Conservation (phyloP, 352 stramenopile species). For the Salisapilia sapeloensis region DNA sequence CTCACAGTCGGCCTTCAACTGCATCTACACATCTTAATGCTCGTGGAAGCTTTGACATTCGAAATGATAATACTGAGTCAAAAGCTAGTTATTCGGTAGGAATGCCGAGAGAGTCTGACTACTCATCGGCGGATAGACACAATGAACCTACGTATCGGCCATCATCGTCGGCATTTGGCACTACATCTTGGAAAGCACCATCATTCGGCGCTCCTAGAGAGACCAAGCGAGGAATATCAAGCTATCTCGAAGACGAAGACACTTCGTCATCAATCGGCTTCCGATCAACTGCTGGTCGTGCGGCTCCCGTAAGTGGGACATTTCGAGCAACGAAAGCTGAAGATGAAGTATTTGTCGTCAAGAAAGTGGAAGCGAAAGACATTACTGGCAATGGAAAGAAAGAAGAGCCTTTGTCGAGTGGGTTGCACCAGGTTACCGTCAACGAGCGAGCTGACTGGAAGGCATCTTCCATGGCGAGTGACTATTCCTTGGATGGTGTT, state of each 20-base stretch:
- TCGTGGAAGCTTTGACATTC: constrained; percentile 3
- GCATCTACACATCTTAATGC: too few species aligned
- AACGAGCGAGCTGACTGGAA: constrained; percentile 2
- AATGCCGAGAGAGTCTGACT: not conserved
- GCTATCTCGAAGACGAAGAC: constrained; percentile 2
- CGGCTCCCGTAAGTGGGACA: constrained; percentile 35
- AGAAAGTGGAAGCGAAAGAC: constrained; percentile 30
- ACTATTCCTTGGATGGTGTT: constrained; percentile 59
- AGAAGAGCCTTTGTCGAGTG: not conserved
- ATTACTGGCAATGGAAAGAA: constrained; percentile 2
- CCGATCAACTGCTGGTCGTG: constrained; percentile 17
- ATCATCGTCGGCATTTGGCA: not conserved
- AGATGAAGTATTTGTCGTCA: constrained; percentile 51
- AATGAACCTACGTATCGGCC: not conserved
- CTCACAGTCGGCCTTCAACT: too few species aligned
- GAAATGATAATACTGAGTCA: constrained; percentile 4
- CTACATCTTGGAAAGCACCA: too few species aligned
- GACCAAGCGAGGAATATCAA: constrained; percentile 3
- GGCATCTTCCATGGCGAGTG: constrained; percentile 10
- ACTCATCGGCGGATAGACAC: not conserved
- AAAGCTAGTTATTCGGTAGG: constrained; percentile 1
- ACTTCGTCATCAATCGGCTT: constrained; percentile 6
- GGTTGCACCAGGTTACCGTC: constrained; percentile 7
- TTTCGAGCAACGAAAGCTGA: constrained; percentile 32
- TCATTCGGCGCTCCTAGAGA: too few species aligned